Conservation (phyloP, 441 rosid genomes). For the Pelargonium myrrhifolium region DNA sequence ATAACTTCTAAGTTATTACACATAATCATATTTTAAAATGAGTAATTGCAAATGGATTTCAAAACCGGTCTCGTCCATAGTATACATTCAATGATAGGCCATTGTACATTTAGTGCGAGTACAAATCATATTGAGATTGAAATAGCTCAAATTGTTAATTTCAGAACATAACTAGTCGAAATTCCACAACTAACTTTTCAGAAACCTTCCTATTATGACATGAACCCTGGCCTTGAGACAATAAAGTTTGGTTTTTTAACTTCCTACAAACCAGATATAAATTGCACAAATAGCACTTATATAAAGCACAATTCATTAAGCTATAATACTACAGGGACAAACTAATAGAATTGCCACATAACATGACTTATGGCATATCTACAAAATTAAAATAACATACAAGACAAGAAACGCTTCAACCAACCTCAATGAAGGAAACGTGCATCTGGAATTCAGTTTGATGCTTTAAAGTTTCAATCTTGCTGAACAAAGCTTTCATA, state of each 20-base stretch:
- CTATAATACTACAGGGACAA: no score
- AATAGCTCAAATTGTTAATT: no score
- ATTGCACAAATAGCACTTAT: no score
- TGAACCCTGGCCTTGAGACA: no score
- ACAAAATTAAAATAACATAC: neutral
- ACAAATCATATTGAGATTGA: neutral
- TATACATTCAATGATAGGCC: neutral
- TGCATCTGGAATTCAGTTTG: constrained; percentile 78
- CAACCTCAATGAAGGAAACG: constrained; percentile 95
- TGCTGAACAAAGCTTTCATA: constrained; percentile 72
- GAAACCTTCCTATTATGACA: no score
- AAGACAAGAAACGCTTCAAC: constrained; percentile 18
- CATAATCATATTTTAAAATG: neutral
- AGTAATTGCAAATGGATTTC: neutral
- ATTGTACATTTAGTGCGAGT: neutral
- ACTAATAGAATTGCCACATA: neutral
- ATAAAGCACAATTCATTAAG: no score
- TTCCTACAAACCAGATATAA: no score
- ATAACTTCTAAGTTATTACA: neutral
- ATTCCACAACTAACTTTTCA: no score
- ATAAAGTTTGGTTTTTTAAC: no score
- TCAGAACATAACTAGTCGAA: no score
- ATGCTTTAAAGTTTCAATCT: constrained; percentile 65
- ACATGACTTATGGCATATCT: constrained; percentile 9
- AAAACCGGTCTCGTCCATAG: neutral